Evolutionary conservation across 441 rosid species (phyloP), one percentile per base, ranked within the genome.

Genomic region (Pelargonium cotyledonis): DNA sequence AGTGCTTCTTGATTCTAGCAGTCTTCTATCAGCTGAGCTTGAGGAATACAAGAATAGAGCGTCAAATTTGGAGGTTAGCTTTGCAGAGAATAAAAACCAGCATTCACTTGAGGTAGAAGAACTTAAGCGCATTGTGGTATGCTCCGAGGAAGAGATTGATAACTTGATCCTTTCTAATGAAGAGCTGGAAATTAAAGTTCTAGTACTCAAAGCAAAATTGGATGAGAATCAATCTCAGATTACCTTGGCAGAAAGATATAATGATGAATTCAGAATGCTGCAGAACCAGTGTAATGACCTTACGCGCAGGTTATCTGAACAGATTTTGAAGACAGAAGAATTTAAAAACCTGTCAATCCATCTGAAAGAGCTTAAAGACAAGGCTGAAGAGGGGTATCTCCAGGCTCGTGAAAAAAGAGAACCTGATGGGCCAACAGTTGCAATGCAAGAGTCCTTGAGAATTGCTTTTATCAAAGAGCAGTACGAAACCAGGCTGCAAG

Each of bases 391-490:
- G 18, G 97, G 89, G 79, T 72, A 77, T 74, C 70, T 63, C 65
- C 86, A 76, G 68, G 86, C 90, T 53, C 85, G 77, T 68, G 88
- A 86, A 72, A 90, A 88, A 77, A 79, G 78, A 44, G 89, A 82
- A 49, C 79, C 78, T 73, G 88, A 81, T 75, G 83, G 80, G 43
- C 84, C 88, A 43, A 73, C 91, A 26, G 82, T 71, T 63, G 86
- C 87, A 69, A 79, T 88, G 82, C 98, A 92, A 66, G 99, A 92
- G 73, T 92, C 98, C 19, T 80, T 95, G 85, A 89, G 99, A 80
- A 89, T 95, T 82, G 96, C 88, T 65, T 95, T 95, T 79, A 90
- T 95, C 80, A 95, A 92, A 85, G 99, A 89, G 76, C 97, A 95
- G 82, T 85, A 85, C 65, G 99, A 95, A 80, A 80, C 89, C 63